Conservation (phyloP, 2,329 filamentous ascomycete genomes). For the Verruconis gallopava region DNA sequence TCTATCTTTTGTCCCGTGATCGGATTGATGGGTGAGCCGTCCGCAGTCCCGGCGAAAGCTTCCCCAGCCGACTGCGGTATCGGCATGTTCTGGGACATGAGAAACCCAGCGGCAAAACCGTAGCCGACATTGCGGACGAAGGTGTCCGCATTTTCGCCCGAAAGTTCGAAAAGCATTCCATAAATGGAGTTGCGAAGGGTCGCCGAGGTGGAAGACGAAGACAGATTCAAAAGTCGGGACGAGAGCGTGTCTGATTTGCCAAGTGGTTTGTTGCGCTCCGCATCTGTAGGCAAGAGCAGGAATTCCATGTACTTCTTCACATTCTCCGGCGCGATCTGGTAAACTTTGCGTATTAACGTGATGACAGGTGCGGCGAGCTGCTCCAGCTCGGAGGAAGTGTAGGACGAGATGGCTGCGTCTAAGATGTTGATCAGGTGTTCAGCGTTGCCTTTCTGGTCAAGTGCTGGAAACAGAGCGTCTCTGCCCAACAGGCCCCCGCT, state of each 20-base stretch:
- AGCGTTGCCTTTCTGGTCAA: conserved; percentile 45
- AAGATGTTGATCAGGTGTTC: conserved; percentile 59
- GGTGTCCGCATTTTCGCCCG: conserved; percentile 60
- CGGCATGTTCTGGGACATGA: conserved; percentile 71
- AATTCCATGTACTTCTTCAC: conserved; percentile 51
- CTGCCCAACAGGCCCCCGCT: too few relatives aligned
- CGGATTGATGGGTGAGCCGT: conserved; percentile 51
- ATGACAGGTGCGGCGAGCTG: conserved; percentile 56
- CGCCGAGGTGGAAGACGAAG: conserved; percentile 58
- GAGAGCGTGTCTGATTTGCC: conserved; percentile 63
- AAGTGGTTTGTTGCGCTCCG: conserved; percentile 64
- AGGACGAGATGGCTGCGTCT: conserved; percentile 48
- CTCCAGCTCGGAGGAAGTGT: conserved; percentile 60
- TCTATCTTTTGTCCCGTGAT: conserved; percentile 76
- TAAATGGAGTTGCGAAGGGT: conserved; percentile 64
- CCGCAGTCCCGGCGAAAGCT: conserved; percentile 29
- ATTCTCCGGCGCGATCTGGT: conserved; percentile 51
- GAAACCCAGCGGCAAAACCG: conserved; percentile 80
- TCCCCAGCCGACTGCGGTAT: conserved; percentile 56
- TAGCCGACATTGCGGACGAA: conserved; percentile 92
- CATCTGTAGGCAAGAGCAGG: conserved; percentile 60
- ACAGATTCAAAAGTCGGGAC: conserved; percentile 63
- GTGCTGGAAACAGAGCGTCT: conserved; percentile 50
- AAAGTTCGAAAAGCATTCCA: conserved; percentile 74
- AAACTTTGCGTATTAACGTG: conserved; percentile 58